phyloP scores from a whole-genome alignment of 2,329 filamentous ascomycete genomes.

The Blastomyces percursus region DNA sequence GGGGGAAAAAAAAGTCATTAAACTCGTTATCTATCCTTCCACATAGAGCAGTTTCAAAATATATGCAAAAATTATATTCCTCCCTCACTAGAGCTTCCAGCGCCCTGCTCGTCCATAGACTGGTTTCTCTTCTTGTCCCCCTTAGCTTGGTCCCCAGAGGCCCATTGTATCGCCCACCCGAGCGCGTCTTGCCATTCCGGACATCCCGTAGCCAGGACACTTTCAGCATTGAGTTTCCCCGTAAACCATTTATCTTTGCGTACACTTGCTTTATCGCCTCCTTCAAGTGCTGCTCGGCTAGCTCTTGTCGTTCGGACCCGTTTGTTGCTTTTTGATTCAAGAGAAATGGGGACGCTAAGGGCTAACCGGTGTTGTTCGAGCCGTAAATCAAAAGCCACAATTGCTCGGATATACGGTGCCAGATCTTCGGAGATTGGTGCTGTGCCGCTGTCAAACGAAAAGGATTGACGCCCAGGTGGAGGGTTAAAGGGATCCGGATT shows the following conservation, averaged over 20 bases:
- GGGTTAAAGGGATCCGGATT: constrained; percentile 25
- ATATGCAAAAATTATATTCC: constrained; percentile 6
- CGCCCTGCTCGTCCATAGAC: constrained; percentile 10
- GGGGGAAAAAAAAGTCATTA: neutral
- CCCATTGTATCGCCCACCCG: constrained; percentile 13
- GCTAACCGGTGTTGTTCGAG: constrained; percentile 57
- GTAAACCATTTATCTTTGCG: constrained; percentile 64
- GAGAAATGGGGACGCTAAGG: constrained; percentile 51
- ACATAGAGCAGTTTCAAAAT: neutral
- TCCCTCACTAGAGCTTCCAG: constrained; percentile 12
- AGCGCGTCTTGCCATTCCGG: constrained; percentile 32
- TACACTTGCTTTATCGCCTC: constrained; percentile 55
- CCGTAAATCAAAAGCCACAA: constrained; percentile 63
- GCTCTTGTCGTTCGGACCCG: constrained; percentile 60
- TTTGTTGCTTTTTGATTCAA: constrained; percentile 44
- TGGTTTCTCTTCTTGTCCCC: neutral
- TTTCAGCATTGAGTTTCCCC: constrained; percentile 46
- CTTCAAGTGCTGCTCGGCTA: constrained; percentile 66
- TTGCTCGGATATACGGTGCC: constrained; percentile 79
- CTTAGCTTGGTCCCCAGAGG: neutral
- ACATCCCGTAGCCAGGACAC: constrained; percentile 55
- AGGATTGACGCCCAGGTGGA: constrained; percentile 38
- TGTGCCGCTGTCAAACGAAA: constrained; percentile 65
- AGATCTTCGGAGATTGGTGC: constrained; percentile 60
- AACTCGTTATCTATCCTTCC: neutral